phyloP scores from a whole-genome alignment of 108 stramenopile genomes.

The Discostella pseudostelligera region DNA sequence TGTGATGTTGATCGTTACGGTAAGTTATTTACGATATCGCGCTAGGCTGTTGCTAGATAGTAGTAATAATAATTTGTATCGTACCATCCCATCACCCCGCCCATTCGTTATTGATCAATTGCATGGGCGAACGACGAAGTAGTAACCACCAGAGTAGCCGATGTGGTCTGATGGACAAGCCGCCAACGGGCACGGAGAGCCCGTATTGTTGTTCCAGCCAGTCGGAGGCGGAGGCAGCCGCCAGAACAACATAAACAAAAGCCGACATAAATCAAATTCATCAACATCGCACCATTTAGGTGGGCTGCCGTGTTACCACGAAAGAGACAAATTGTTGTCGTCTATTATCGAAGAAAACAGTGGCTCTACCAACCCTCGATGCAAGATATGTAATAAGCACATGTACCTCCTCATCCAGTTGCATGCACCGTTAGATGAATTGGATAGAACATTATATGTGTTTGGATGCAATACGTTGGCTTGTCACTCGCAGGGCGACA shows the following conservation, averaged over 20 bases:
- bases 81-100: too few relatives aligned
- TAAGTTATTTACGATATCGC: too few relatives aligned
- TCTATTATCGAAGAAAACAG: not conserved
- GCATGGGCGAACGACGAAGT: too few relatives aligned
- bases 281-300: conserved; percentile 57
- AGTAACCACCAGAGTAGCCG: too few relatives aligned
- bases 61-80: too few relatives aligned
- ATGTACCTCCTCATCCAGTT: conserved; percentile 69
- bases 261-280: not conserved
- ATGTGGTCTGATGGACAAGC: conserved; percentile 71
- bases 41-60: too few relatives aligned
- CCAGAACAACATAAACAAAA: not conserved
- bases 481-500: conserved; percentile 34
- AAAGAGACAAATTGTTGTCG: conserved; percentile 10
- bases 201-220: conserved; percentile 57
- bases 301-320: conserved; percentile 35
- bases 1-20: too few relatives aligned
- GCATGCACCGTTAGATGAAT: conserved; percentile 39
- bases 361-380: conserved; percentile 22
- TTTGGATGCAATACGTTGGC: conserved; percentile 58
- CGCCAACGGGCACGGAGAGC: conserved; percentile 62
- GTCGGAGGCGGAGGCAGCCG: conserved; percentile 30
- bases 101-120: too few relatives aligned
- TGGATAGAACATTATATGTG: conserved; percentile 44
- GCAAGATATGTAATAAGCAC: conserved; percentile 42